Conservation (phyloP, 352 stramenopile species). For the Albugo laibachii region DNA sequence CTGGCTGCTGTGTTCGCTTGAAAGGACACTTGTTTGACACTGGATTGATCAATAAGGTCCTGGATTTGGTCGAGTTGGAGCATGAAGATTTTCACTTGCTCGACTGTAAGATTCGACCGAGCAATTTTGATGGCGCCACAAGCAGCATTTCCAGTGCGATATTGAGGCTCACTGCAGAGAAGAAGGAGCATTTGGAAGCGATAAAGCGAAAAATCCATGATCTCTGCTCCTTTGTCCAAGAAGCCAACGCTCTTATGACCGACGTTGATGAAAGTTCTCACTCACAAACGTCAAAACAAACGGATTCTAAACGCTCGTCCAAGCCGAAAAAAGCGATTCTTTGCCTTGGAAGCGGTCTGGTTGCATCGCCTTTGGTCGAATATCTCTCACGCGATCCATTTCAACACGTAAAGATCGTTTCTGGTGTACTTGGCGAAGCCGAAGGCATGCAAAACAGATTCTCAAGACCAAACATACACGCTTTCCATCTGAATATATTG, state of each 20-base stretch:
- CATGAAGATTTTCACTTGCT: conserved; percentile 80
- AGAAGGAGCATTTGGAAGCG: conserved; percentile 45
- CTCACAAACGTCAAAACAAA: conserved; percentile 24
- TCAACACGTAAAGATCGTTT: conserved; percentile 61
- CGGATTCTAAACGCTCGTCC: conserved; percentile 16
- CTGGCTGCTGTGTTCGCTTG: conserved; percentile 53
- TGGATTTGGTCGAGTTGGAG: conserved; percentile 86
- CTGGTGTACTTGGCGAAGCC: conserved; percentile 47
- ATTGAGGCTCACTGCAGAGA: conserved; percentile 63
- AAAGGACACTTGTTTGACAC: conserved; percentile 93
- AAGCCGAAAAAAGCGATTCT: conserved; percentile 66
- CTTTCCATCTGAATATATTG: conserved; percentile 61
- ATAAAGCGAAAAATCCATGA: conserved; percentile 76
- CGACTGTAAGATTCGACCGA: conserved; percentile 78
- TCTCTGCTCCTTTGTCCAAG: conserved; percentile 66
- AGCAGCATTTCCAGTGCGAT: conserved; percentile 45
- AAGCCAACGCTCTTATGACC: conserved; percentile 67
- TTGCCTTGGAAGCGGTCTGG: conserved; percentile 71
- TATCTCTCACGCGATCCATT: conserved; percentile 55
- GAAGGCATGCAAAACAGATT: conserved; percentile 49
- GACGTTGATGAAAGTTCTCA: conserved; percentile 55
- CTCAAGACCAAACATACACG: conserved; percentile 33
- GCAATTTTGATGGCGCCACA: conserved; percentile 24
- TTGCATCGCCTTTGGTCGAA: conserved; percentile 68
- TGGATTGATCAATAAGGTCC: conserved; percentile 88